phyloP scores from a whole-genome alignment of 2,329 filamentous ascomycete genomes.

The Cladosporium sp. region DNA sequence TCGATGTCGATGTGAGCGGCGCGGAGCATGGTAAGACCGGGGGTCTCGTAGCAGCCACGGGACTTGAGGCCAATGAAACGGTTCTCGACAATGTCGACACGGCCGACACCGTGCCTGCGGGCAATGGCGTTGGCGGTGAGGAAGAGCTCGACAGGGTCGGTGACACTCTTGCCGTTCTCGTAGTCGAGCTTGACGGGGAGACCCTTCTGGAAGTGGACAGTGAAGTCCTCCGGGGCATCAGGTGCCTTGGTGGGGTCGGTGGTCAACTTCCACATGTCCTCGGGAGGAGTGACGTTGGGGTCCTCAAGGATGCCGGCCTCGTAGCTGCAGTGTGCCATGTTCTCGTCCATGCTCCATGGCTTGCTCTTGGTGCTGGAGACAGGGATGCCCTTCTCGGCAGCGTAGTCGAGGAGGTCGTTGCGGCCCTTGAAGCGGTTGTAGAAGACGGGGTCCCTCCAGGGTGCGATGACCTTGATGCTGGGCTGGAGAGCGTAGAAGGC shows the following conservation, averaged over 20 bases:
- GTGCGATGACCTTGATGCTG: constrained; percentile 70
- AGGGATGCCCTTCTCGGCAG: constrained; percentile 65
- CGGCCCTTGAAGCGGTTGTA: constrained; percentile 71
- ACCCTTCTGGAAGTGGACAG: constrained; percentile 71
- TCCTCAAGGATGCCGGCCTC: constrained; percentile 76
- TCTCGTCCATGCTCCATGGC: constrained; percentile 69
- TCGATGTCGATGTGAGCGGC: constrained; percentile 62
- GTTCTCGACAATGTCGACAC: constrained; percentile 82
- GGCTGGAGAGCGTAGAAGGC: constrained; percentile 64
- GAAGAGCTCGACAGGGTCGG: constrained; percentile 72
- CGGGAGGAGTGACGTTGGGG: constrained; percentile 63
- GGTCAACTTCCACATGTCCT: constrained; percentile 79
- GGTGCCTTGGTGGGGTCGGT: constrained; percentile 67
- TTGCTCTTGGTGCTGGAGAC: constrained; percentile 72
- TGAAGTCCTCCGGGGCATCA: constrained; percentile 69
- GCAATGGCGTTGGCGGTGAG: constrained; percentile 70
- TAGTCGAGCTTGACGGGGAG: constrained; percentile 68
- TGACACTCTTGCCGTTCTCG: constrained; percentile 59
- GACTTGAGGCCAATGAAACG: constrained; percentile 78
- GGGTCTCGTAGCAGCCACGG: constrained; percentile 76
- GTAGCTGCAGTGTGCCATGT: constrained; percentile 75
- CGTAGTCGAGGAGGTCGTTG: constrained; percentile 72
- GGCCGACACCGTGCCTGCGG: constrained; percentile 70
- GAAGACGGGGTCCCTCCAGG: constrained; percentile 70
- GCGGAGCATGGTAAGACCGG: constrained; percentile 58